These are phyloP conservation scores for Coniochaeta sp. DNA, from an alignment of 2,329 filamentous ascomycete genomes.

Conservation along the genomic window DNA sequence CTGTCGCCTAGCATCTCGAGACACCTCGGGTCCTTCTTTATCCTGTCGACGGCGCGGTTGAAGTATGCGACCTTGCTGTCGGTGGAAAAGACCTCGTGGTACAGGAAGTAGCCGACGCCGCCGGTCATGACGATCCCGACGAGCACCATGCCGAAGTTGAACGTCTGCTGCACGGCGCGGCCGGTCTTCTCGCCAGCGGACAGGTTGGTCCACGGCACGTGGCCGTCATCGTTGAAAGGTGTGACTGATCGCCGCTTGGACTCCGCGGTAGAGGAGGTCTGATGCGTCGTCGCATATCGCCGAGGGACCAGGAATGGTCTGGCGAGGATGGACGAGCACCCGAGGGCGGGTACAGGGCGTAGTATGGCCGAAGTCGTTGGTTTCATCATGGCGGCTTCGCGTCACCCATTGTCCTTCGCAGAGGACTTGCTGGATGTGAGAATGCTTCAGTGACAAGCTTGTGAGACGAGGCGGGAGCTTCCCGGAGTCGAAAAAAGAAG, in stretches of 20 bases:
- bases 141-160: slow-evolving; percentile 76
- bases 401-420: slow-evolving; percentile 30
- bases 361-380: slow-evolving; percentile 27
- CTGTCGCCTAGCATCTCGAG: slow-evolving; percentile 66
- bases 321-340: neutral
- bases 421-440: slow-evolving; percentile 5
- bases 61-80: slow-evolving; percentile 84
- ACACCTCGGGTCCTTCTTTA: slow-evolving; percentile 67
- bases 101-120: slow-evolving; percentile 72
- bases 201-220: slow-evolving; percentile 72
- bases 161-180: slow-evolving; percentile 80
- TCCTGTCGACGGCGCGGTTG: slow-evolving; percentile 74
- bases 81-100: slow-evolving; percentile 73
- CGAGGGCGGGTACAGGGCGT: slow-evolving; percentile 21
- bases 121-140: slow-evolving; percentile 70
- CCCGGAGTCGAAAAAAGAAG: neutral
- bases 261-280: slow-evolving; percentile 25
- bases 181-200: slow-evolving; percentile 71
- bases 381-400: slow-evolving; percentile 37
- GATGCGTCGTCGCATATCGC: slow-evolving; percentile 56
- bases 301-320: slow-evolving; percentile 25
- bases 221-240: slow-evolving; percentile 78
- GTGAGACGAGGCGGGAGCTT: too few relatives aligned
- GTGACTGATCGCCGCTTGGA: slow-evolving; percentile 65
- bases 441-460: neutral